Evolutionary conservation across 208 protist genomes (phyloP), one percentile per base, ranked within the genome.

Genomic region (Acanthamoeba triangularis): DNA sequence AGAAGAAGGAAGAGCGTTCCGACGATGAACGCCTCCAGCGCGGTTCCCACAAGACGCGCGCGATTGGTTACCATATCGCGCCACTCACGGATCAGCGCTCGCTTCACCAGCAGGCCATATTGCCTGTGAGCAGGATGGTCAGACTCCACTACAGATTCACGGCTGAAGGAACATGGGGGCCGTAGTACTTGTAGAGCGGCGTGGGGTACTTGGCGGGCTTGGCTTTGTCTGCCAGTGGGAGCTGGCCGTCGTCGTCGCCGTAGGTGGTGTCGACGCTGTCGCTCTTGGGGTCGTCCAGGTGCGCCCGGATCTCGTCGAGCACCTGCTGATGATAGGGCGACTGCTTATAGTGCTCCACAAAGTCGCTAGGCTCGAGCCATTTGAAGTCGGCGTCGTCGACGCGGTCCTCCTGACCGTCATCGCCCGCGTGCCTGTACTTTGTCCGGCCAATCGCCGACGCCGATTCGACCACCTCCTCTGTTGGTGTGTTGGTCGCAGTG

Each of bases 401-500:
- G 61, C 4, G 18, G 25, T 28, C 35, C 49, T 28, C n/a, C 74
- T 56, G 52, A 23, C 52, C 85, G 67, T 7, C 3, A 7, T 65
- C 52, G 10, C 16, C 35, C 80, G 16, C 5, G 52, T 67, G 52
- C 18, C 52, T 67, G 61, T 67, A 30, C 61, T 88, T 74, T 7
- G 20, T 93, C 54, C 52, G 18, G 44, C 87, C 67, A 10, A 30
- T 76, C 49, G 28, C 52, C 14, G 61, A 78, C 65, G 33, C 18
- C 44, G 61, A 78, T 41, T 94, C 90, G 3, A 94, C 90, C 7
- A 94, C 90, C 47, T 94, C 90, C 67, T 94, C 90, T 94, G 41
- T 47, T 47, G 41, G 41, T 47, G 90, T 56, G 52, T 56, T 56
- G 52, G 3, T 14, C 52, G 52, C 13, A 0, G 16, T 14, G 49